Conservation (phyloP, 306 rosid genomes). For the Styphnolobium japonicum region DNA sequence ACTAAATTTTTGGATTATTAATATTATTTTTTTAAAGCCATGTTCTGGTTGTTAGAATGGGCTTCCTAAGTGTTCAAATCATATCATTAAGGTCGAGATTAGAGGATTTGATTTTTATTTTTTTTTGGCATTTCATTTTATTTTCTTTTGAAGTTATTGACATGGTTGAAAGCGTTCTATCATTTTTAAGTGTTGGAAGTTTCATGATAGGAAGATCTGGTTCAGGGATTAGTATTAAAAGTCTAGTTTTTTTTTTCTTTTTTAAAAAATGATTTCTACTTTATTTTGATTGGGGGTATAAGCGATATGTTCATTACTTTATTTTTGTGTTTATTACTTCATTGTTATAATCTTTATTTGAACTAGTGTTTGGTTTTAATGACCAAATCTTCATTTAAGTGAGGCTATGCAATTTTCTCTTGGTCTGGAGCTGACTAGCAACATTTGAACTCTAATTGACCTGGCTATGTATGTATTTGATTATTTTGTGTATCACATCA, state of each 20-base stretch:
- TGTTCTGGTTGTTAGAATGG: not conserved
- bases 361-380: not conserved
- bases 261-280: too few species aligned
- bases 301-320: not conserved
- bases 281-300: not conserved
- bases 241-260: not conserved
- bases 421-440: not conserved
- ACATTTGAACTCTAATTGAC: not conserved
- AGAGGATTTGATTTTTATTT: not conserved
- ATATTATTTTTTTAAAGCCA: too few species aligned
- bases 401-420: not conserved
- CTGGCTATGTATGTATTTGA: not conserved
- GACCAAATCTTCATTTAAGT: not conserved
- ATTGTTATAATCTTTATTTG: not conserved
- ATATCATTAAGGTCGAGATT: too few species aligned
- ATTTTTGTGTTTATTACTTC: not conserved
- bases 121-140: not conserved
- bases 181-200: not conserved
- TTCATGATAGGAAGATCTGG: not conserved
- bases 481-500: conserved; percentile 17
- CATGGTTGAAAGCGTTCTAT: not conserved
- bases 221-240: not conserved
- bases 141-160: too few species aligned
- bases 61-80: not conserved
- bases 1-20: too few species aligned